Conservation (phyloP, 306 rosid genomes). For the Cicer cuneatum region DNA sequence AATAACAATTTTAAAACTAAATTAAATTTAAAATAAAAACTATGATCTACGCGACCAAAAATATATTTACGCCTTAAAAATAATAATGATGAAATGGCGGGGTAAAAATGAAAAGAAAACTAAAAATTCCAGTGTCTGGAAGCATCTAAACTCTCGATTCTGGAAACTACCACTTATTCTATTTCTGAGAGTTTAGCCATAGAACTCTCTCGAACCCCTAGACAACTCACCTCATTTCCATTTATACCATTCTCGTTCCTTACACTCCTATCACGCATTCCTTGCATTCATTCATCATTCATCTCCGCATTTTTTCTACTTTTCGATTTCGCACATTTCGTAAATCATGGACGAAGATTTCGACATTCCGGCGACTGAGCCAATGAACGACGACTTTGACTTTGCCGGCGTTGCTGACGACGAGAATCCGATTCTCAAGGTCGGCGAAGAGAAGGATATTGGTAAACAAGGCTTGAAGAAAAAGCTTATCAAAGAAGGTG, state of each 20-base stretch:
- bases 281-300: neutral
- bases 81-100: neutral
- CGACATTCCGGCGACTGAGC: conserved; percentile 56
- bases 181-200: neutral
- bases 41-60: too few species aligned
- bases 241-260: neutral
- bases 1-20: too few species aligned
- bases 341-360: conserved; percentile 77
- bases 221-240: neutral
- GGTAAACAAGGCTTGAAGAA: conserved; percentile 84
- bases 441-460: conserved; percentile 94
- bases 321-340: neutral
- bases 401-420: conserved; percentile 48
- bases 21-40: too few species aligned
- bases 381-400: conserved; percentile 72
- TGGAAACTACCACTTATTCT: neutral
- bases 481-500: conserved; percentile 85
- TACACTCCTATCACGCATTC: neutral
- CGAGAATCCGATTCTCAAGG: conserved; percentile 45
- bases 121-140: neutral
- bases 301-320: neutral
- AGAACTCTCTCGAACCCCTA: conserved; percentile 25
- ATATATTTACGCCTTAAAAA: too few species aligned
- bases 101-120: neutral
- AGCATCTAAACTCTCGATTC: conserved; percentile 25